Percentiles rank a stretch among this genome's conserved stretches.
Conservation (phyloP, 805 yeast genomes). For the Wickerhamomyces strasburgensis region DNA sequence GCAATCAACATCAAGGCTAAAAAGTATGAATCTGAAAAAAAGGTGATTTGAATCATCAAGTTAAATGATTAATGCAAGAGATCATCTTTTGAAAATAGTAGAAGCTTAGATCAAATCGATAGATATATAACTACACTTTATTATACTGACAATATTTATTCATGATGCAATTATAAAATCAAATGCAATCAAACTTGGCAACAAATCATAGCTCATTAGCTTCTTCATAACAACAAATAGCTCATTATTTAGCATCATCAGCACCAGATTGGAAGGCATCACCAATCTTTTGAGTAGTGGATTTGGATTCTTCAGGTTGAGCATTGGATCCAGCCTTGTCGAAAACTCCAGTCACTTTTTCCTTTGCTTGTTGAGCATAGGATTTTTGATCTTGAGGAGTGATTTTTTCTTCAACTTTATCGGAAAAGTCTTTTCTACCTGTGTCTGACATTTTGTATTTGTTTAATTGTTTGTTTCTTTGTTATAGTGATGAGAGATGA, state of each 20-base stretch:
- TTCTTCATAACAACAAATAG: too few relatives aligned
- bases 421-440: conserved; percentile 71
- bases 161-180: background rate
- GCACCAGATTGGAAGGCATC: conserved; percentile 54
- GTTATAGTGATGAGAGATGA: too few relatives aligned
- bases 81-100: conserved; percentile 18
- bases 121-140: too few relatives aligned
- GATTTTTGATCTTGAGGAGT: conserved; percentile 70
- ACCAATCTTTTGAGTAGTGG: conserved; percentile 58
- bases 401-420: conserved; percentile 58
- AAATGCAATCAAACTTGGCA: background rate
- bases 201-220: too few relatives aligned
- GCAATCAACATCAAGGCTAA: conserved; percentile 49
- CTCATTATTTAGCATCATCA: conserved; percentile 43
- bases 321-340: conserved; percentile 55
- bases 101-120: conserved; percentile 17
- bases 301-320: conserved; percentile 63
- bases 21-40: conserved; percentile 14
- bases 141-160: too few relatives aligned
- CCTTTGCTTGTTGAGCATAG: conserved; percentile 60
- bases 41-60: too few relatives aligned
- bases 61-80: too few relatives aligned
- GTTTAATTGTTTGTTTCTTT: too few relatives aligned
- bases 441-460: conserved; percentile 37
- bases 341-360: conserved; percentile 53